phyloP scores from a whole-genome alignment of 1,284 basidiomycete species.

The Tilletia caries region DNA sequence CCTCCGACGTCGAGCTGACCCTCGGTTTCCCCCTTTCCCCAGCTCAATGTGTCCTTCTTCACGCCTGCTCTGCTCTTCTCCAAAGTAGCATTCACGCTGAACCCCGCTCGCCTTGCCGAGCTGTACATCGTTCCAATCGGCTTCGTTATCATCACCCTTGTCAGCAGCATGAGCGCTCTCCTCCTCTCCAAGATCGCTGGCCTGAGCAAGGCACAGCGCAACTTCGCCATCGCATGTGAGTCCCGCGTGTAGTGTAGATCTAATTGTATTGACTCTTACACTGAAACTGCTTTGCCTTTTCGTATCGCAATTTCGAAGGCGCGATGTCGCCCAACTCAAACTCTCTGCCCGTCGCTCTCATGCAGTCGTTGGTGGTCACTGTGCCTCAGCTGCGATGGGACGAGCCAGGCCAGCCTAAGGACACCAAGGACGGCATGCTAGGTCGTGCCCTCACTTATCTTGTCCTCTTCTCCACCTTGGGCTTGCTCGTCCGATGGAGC shows the following conservation, averaged over 20 bases:
- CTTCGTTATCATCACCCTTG: slow-evolving; percentile 61
- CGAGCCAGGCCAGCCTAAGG: slow-evolving; percentile 59
- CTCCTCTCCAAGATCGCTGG: slow-evolving; percentile 47
- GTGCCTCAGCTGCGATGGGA: slow-evolving; percentile 82
- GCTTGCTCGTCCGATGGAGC: slow-evolving; percentile 65
- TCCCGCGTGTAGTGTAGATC: slow-evolving; percentile 11
- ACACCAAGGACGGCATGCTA: slow-evolving; percentile 80
- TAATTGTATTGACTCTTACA: background rate
- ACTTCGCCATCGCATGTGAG: slow-evolving; percentile 53
- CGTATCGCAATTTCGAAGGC: too few relatives aligned
- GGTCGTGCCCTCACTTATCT: slow-evolving; percentile 88
- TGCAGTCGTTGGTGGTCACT: slow-evolving; percentile 80
- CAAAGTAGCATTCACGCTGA: slow-evolving; percentile 74
- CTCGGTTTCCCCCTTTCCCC: background rate
- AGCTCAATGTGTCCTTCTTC: slow-evolving; percentile 71
- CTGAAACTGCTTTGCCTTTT: background rate
- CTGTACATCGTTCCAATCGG: slow-evolving; percentile 87
- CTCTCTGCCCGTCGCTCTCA: slow-evolving; percentile 84
- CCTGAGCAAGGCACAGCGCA: slow-evolving; percentile 51
- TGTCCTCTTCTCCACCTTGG: slow-evolving; percentile 84
- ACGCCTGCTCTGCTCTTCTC: slow-evolving; percentile 88
- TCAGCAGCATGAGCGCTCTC: slow-evolving; percentile 51
- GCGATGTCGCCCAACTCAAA: slow-evolving; percentile 68
- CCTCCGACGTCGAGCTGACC: background rate
- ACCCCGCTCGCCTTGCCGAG: slow-evolving; percentile 71